phyloP scores from a whole-genome alignment of 2,329 filamentous ascomycete genomes.

The Sclerotinia sclerotiorum region DNA sequence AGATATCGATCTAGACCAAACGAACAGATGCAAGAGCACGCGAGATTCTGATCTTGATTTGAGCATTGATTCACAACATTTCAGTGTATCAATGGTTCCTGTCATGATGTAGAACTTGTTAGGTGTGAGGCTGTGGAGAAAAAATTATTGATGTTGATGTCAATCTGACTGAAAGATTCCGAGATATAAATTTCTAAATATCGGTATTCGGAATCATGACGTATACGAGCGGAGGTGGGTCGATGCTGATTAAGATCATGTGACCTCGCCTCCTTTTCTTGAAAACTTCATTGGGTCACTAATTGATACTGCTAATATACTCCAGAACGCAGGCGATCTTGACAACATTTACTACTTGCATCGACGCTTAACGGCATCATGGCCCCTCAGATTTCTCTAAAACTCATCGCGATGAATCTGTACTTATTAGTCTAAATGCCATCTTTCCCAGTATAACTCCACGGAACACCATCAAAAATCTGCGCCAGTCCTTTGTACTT shows the following conservation, averaged over 20 bases:
- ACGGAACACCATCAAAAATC: not conserved
- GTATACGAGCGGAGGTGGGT: not conserved
- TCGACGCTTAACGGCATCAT: not conserved
- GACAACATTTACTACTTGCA: too few species aligned
- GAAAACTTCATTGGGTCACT: not conserved
- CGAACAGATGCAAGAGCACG: not conserved
- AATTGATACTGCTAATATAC: not conserved
- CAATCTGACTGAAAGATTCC: not conserved
- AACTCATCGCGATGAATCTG: not conserved
- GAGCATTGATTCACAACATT: too few species aligned
- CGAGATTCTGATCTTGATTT: not conserved
- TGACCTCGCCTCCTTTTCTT: not conserved
- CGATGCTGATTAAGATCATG: not conserved
- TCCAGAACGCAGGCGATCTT: not conserved
- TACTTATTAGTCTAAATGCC: not conserved
- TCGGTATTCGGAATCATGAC: constrained; percentile 7
- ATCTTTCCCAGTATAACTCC: not conserved
- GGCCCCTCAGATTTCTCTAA: not conserved
- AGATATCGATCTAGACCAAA: not conserved
- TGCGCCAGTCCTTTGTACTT: constrained; percentile 13
- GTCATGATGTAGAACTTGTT: too few species aligned
- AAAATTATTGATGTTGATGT: not conserved
- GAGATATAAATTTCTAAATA: not conserved
- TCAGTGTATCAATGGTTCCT: not conserved
- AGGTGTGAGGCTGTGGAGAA: not conserved